Base-by-base conservation (phyloP, 768 basidiomycete species). In the Lentinula lateritia region DNA sequence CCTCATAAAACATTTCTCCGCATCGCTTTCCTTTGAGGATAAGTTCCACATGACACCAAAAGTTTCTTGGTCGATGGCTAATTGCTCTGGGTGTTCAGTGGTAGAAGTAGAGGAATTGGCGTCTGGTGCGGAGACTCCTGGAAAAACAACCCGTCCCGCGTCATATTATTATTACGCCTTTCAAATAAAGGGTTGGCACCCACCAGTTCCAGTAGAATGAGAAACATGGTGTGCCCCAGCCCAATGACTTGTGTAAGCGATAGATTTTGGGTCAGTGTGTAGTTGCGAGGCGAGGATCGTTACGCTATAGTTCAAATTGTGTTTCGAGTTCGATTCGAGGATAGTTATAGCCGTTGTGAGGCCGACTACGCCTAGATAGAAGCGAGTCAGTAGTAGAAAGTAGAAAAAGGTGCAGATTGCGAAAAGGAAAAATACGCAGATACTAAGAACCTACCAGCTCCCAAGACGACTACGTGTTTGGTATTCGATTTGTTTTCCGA, bases 171-270 rank as follows among this genome's bases (percentile, higher is more conserved):
- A 28, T 28, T 3, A 28, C 3, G 28, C 28, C 2, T 28, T 28
- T 0, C 13, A 35, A 38, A 34, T 18, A 8, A 39, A 48, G 52
- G 45, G 39, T 23, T 10, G n/a, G n/a, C n/a, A 61, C 66, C 23
- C 50, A 81, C 83, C 71, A 62, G 74, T 75, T 60, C 79, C 74
- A 32, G 73, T 73, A 0, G 78, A 77, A 6, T 74, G 69, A 28
- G 76, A 80, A 62, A 84, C 79, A 73, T 86, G 83, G 58, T 86
- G 84, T 1, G 83, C 84, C n/a, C 84, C 85, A 2, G 85, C 84
- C 85, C 85, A 86, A 15, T 77, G 76, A 61, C 81, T 83, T 9
- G 84, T 83, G 65, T 83, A 86, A 18, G 74, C 69, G 60, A 81
- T 77, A 12, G 71, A 73, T 64, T 80, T 81, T 0, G 75, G 72